A percentile compares a stretch with the other conserved stretches of the same genome.
These are phyloP conservation scores for Aspergillus sparsus DNA, from an alignment of 495 filamentous ascomycete genomes.

Conservation along the genomic window DNA sequence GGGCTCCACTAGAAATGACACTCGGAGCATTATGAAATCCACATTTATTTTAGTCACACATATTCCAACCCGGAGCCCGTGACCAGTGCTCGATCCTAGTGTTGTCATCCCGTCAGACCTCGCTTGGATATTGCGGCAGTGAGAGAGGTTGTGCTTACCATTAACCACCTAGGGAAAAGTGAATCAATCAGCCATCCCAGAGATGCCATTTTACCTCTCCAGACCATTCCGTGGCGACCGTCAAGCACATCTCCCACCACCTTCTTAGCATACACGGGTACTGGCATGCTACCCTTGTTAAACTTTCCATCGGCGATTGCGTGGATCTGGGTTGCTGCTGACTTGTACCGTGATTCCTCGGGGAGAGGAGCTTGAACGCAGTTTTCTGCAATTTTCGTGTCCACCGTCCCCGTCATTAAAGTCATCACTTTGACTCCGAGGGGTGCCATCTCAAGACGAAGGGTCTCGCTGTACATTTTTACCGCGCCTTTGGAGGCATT, in stretches of 20 bases:
- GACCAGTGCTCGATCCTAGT: too few relatives aligned
- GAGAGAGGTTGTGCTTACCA: constrained; percentile 16
- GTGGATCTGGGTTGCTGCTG: constrained; percentile 5
- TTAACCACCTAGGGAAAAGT: constrained; percentile 23
- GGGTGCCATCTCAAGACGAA: constrained; percentile 55
- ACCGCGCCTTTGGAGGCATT: constrained; percentile 56
- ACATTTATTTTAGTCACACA: too few relatives aligned
- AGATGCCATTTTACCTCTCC: constrained; percentile 28
- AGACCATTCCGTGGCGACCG: constrained; percentile 23
- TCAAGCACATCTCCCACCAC: constrained; percentile 25
- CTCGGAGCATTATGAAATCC: too few relatives aligned
- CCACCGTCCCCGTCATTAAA: constrained; percentile 28
- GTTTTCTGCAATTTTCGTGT: constrained; percentile 1
- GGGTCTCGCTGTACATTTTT: constrained; percentile 48
- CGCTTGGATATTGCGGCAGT: too few relatives aligned
- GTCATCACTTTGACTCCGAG: constrained; percentile 57
- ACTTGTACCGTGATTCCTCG: constrained; percentile 3
- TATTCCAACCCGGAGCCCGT: too few relatives aligned
- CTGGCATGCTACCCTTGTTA: constrained; percentile 17
- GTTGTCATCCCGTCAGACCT: too few relatives aligned
- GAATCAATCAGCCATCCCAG: constrained; percentile 18
- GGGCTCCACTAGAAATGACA: too few relatives aligned
- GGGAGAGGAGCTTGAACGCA: background rate
- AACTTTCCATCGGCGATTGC: constrained; percentile 11
- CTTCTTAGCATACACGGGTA: constrained; percentile 21